These are phyloP conservation scores for Penicillium antarcticum DNA, from an alignment of 495 filamentous ascomycete species.

Conservation along the genomic window DNA sequence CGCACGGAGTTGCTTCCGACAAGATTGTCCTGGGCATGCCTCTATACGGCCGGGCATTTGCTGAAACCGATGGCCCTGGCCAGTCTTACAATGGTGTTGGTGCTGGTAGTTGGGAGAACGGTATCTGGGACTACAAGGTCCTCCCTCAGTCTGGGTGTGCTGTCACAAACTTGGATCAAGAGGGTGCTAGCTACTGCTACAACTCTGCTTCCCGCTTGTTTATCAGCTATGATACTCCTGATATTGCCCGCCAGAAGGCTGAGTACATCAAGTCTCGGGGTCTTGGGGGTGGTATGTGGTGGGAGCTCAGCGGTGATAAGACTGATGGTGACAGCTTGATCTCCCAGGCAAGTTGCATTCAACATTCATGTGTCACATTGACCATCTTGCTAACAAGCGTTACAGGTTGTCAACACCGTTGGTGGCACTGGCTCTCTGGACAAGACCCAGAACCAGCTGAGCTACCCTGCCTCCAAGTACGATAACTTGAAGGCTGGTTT, in stretches of 20 bases:
- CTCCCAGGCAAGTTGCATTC: constrained; percentile 41
- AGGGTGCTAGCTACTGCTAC: constrained; percentile 65
- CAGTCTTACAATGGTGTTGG: constrained; percentile 65
- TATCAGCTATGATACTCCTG: constrained; percentile 72
- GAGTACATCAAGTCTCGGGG: constrained; percentile 59
- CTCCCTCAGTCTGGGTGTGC: constrained; percentile 40
- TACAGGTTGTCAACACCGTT: constrained; percentile 28
- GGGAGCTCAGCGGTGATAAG: constrained; percentile 79
- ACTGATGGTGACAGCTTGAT: constrained; percentile 57
- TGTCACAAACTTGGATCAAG: constrained; percentile 11
- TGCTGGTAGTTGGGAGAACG: constrained; percentile 65
- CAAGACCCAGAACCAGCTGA: constrained; percentile 28
- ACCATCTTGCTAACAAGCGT: background rate
- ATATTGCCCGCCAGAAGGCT: constrained; percentile 58
- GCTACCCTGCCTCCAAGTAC: constrained; percentile 31
- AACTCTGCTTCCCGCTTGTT: constrained; percentile 55
- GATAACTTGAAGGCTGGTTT: constrained; percentile 31
- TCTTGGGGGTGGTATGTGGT: constrained; percentile 85
- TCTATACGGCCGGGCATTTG: constrained; percentile 80
- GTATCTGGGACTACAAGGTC: constrained; percentile 75
- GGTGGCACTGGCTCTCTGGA: constrained; percentile 26
- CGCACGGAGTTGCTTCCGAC: constrained; percentile 52
- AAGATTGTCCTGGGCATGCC: constrained; percentile 86
- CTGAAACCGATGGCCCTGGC: constrained; percentile 67
- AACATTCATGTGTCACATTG: background rate